Evolutionary conservation across 73 alveolate genomes (phyloP), one percentile per base, ranked within the genome.

Genomic region (Uronychia binucleata): DNA sequence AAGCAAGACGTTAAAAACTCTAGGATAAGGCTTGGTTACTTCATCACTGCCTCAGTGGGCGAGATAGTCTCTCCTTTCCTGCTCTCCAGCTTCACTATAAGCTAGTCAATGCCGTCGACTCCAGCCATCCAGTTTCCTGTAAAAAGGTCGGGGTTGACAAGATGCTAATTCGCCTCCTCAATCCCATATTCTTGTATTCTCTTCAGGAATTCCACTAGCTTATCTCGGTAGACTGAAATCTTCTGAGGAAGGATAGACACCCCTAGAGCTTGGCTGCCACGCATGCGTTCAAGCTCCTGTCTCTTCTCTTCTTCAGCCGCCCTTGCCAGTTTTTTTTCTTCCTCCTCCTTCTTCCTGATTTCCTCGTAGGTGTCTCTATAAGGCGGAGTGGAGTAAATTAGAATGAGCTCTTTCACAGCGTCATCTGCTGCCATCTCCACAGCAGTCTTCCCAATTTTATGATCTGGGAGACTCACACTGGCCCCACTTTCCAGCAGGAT

Each of bases 111-210:
- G 28, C 79, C 86, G 34, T 92, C 82, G 0, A 95, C 92, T n/a
- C 92, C 93, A 75, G 90, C 97, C 97, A 95, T 93, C 98, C 98
- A 95, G 59, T 90, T 78, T 26, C 98, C 98, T 74, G 97, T 93
- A 75, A 93, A 95, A 19, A 95, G 77, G 59, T 90, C 89, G 0
- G 97, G 97, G 35, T 92, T 91, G 77, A 83, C 93, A 26, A 87
- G 78, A 91, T 93, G 98, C 86, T 91, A 90, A 74, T 89, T 79
- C n/a, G 91, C 79, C 34, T 82, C 34, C 27, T 1, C 58, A 57
- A 95, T 92, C 28, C 98, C 98, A 78, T 91, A 93, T 78, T 95
- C 98, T 84, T 95, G 91, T 26, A 95, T 94, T 81, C 91, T 86
- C 77, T 90, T 88, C 59, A 95, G 81, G 77, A 93, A 79, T 58